Conservation (phyloP, 768 basidiomycete genomes). For the Mycena capillaripes region DNA sequence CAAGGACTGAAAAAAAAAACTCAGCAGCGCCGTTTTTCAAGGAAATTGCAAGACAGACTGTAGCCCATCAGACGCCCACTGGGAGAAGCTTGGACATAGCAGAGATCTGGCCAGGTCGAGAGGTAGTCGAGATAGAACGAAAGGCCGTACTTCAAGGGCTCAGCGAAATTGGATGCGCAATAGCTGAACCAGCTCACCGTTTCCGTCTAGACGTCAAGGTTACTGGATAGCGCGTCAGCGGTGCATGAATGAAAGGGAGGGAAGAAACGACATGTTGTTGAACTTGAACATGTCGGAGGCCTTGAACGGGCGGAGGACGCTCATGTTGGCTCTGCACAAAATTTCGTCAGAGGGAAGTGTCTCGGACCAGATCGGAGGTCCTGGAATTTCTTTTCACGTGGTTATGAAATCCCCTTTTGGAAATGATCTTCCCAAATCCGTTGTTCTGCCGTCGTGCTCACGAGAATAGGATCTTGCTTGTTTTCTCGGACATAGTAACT, state of each 20-base stretch:
- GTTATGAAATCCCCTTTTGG: conserved; percentile 7
- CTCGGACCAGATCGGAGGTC: conserved; percentile 16
- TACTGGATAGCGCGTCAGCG: conserved; percentile 61
- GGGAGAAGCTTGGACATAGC: conserved; percentile 86
- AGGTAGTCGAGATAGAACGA: conserved; percentile 92
- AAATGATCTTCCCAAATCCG: conserved; percentile 12
- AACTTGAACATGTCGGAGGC: conserved; percentile 94
- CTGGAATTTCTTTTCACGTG: conserved; percentile 4
- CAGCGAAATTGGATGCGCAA: not conserved
- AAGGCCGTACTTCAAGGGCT: conserved; percentile 79
- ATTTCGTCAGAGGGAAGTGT: too few species aligned
- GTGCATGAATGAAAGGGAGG: not conserved
- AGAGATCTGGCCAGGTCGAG: conserved; percentile 92
- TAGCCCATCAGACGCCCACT: conserved; percentile 90
- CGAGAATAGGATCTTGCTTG: not conserved
- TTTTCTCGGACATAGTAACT: too few species aligned
- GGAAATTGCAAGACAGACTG: conserved; percentile 5
- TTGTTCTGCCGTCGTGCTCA: not conserved
- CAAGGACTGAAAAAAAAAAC: conserved; percentile 73
- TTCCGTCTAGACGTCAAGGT: conserved; percentile 98
- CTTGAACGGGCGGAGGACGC: conserved; percentile 86
- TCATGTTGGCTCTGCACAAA: conserved; percentile 67
- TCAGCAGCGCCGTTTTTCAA: not conserved
- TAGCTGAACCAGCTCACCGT: conserved; percentile 72
- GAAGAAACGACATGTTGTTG: conserved; percentile 84